Evolutionary conservation across 495 filamentous ascomycete genomes (phyloP).

Genomic region (Amphirosellinia nigrospora): DNA sequence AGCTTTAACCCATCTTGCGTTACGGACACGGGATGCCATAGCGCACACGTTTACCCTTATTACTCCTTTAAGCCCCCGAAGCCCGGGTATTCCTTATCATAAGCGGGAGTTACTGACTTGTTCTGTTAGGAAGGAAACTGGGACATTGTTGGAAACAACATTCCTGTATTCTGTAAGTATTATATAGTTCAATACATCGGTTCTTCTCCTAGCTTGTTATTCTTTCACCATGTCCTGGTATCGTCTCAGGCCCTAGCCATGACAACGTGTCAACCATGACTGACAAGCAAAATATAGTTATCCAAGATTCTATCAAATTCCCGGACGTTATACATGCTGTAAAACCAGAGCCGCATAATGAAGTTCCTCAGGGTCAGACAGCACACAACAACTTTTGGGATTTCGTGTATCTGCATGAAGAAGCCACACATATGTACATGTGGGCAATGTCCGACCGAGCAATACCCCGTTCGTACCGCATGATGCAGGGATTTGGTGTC

Average conservation of each 20-base stretch:
- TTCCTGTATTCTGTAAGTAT: constrained; percentile 63
- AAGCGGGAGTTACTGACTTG: too few relatives aligned
- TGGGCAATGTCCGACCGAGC: constrained; percentile 82
- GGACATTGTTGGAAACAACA: constrained; percentile 70
- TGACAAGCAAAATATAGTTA: constrained; percentile 5
- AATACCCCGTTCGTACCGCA: constrained; percentile 81
- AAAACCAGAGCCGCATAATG: constrained; percentile 83
- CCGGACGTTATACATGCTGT: constrained; percentile 79
- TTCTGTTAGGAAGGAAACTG: constrained; percentile 65
- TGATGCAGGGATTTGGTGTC: constrained; percentile 94
- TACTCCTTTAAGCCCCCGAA: too few relatives aligned
- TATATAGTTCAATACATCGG: not conserved
- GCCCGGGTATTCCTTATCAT: too few relatives aligned
- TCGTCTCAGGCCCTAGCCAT: too few relatives aligned
- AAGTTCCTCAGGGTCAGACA: constrained; percentile 64
- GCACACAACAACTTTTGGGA: constrained; percentile 73
- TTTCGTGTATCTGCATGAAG: constrained; percentile 67
- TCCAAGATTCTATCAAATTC: constrained; percentile 66
- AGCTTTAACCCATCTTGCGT: too few relatives aligned
- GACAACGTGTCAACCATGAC: too few relatives aligned
- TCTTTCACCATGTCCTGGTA: too few relatives aligned
- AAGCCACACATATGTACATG: constrained; percentile 84
- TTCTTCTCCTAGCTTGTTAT: too few relatives aligned
- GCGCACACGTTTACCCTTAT: too few relatives aligned
- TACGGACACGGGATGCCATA: too few relatives aligned